A percentile compares a stretch with the other conserved stretches of the same genome.
Conservation (phyloP, 306 rosid genomes). For the Ormosia emarginata region DNA sequence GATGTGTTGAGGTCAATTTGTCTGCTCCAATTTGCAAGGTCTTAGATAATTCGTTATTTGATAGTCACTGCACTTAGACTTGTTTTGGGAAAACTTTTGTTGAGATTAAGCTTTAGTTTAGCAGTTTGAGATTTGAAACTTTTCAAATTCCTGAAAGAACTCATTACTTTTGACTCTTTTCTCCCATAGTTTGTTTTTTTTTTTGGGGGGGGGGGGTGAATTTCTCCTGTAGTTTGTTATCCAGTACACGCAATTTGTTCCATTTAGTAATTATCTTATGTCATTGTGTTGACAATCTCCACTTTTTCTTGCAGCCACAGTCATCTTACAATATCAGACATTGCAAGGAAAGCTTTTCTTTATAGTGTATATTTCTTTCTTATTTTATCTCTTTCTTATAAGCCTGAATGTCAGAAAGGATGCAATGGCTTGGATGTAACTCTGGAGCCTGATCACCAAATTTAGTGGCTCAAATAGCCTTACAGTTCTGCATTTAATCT, state of each 20-base stretch:
- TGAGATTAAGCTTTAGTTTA: conserved; percentile 1
- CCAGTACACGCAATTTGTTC: neutral
- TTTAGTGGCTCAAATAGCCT: conserved; percentile 18
- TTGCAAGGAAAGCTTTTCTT: conserved; percentile 99
- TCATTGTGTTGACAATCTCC: conserved; percentile 23
- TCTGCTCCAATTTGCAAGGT: neutral
- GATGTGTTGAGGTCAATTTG: neutral
- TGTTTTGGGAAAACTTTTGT: neutral
- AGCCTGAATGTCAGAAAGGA: neutral
- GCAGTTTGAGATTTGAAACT: neutral
- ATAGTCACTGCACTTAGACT: neutral
- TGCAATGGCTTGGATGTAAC: conserved; percentile 10
- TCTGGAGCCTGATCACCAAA: neutral
- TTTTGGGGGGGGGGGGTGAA: no score
- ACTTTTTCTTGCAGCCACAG: conserved; percentile 54
- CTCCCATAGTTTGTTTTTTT: neutral
- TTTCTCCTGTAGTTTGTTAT: neutral
- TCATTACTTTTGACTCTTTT: neutral
- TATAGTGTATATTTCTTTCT: conserved; percentile 68
- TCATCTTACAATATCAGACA: conserved; percentile 83
- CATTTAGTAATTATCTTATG: neutral
- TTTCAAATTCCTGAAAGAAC: neutral
- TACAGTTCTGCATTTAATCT: neutral
- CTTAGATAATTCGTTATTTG: neutral
- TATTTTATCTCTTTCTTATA: neutral